Base-by-base conservation (phyloP, 2,329 filamentous ascomycete genomes). In the Ophiostoma angusticollis region DNA sequence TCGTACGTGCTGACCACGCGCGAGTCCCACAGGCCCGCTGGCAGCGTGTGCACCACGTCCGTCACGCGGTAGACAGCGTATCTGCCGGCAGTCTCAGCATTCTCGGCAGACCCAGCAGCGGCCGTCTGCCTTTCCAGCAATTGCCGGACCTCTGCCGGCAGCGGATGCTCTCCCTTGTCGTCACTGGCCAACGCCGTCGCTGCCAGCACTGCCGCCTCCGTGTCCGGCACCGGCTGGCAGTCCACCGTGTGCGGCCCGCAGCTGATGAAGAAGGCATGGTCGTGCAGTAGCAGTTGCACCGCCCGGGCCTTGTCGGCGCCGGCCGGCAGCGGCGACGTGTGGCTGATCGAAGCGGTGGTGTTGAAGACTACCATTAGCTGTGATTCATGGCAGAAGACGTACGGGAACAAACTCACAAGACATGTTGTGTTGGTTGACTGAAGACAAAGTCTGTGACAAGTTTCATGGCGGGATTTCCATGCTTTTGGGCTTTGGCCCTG, bases 21-120 rank as follows among this genome's bases (percentile, higher is more conserved):
- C 37, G 61, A 65, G 49, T 70, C 68, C 68, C 68, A 74, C 21
- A 74, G 58, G 3, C 69, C 68, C 12, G 67, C 67, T 4, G 70
- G 69, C 18, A 74, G 57, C 27, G 67, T 59, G 47, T 72, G 67
- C 7, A 72, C 59, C 27, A 61, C 56, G 45, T 70, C 66, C 6
- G 60, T 67, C 18, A 73, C 66, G 23, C 59, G 57, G 54, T 66
- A 74, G 44, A 60, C 57, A 45, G 59, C 57, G 34, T 53, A 51
- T 6, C 9, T 31, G 5, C 7, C 9, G 2, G 40, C 6, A 1
- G 16, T 9, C 22, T n/a, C n/a, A n/a, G n/a, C n/a, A n/a, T n/a
- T n/a, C n/a, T n/a, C n/a, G n/a, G n/a, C n/a, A n/a, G n/a, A 12
- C 4, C n/a, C 57, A 54, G 28, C 53, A 46, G 14, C 47, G 49